Percentiles rank a stretch among this genome's conserved stretches.
Conservation (phyloP, 805 yeast genomes). For the Candida xiaguanensis region DNA sequence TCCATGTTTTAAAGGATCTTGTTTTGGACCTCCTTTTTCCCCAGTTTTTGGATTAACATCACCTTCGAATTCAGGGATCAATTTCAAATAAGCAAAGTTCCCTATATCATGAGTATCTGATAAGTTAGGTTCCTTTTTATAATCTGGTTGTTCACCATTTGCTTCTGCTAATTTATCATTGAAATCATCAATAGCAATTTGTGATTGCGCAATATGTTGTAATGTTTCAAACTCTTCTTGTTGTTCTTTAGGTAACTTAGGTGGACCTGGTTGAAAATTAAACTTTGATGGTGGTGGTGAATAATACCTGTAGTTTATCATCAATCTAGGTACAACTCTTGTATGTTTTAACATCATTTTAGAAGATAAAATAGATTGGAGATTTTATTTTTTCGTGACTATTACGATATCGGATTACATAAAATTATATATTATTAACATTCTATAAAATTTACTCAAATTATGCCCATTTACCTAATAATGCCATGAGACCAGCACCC, state of each 20-base stretch:
- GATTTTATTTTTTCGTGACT: too few species aligned
- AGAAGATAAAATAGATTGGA: too few species aligned
- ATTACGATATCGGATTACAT: not conserved
- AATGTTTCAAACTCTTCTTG: constrained; percentile 90
- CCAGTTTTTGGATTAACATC: constrained; percentile 91
- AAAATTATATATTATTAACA: not conserved
- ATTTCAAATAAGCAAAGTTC: constrained; percentile 60
- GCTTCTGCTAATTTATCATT: constrained; percentile 39
- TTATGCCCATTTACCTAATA: constrained; percentile 57
- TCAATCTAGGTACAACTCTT: not conserved
- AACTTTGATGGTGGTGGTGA: constrained; percentile 5
- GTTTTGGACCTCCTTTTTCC: constrained; percentile 95
- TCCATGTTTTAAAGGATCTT: constrained; percentile 87
- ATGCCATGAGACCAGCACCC: constrained; percentile 78
- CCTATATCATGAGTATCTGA: constrained; percentile 51
- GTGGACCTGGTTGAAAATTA: constrained; percentile 48
- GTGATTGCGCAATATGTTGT: constrained; percentile 76
- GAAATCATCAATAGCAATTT: constrained; percentile 72
- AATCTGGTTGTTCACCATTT: not conserved
- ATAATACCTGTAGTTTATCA: not conserved
- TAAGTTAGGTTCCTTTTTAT: constrained; percentile 6
- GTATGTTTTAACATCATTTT: too few species aligned
- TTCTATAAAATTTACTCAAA: not conserved
- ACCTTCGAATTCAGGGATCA: constrained; percentile 94
- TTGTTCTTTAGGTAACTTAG: constrained; percentile 70